Conservation (phyloP, 208 protist species). For the Acanthamoeba divionensis region DNA sequence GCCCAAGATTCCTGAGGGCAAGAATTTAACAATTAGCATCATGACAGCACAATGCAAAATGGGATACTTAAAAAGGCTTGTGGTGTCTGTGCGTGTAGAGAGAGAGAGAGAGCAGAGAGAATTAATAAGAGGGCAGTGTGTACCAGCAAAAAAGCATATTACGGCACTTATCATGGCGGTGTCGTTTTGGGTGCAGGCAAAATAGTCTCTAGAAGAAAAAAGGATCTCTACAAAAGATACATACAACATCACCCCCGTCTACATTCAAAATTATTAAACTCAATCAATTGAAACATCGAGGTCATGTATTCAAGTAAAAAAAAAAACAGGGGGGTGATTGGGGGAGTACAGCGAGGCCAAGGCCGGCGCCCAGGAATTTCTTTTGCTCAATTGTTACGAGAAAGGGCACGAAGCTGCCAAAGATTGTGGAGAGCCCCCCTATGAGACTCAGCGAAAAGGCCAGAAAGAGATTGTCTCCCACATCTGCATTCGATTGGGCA, state of each 20-base stretch:
- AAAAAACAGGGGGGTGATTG: neutral
- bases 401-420: slow-evolving; percentile 29
- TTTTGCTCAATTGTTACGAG: neutral
- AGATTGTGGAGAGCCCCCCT: slow-evolving; percentile 23
- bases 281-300: neutral
- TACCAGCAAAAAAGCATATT: slow-evolving; percentile 55
- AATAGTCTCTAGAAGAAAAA: slow-evolving; percentile 15
- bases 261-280: neutral
- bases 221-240: slow-evolving; percentile 68
- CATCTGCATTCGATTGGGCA: too few species aligned
- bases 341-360: slow-evolving; percentile 47
- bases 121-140: too few species aligned
- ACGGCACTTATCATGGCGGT: neutral
- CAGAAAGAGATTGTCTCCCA: slow-evolving; percentile 35
- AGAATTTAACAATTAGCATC: neutral
- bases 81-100: neutral
- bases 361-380: slow-evolving; percentile 5
- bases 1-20: neutral
- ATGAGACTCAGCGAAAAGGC: slow-evolving; percentile 41
- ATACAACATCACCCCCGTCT: slow-evolving; percentile 69
- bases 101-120: neutral
- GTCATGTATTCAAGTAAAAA: neutral
- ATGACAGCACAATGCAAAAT: neutral
- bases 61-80: neutral
- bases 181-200: slow-evolving; percentile 41